These are phyloP conservation scores for Hygrophorus pudorinus DNA, from an alignment of 768 basidiomycete genomes.

Conservation along the genomic window DNA sequence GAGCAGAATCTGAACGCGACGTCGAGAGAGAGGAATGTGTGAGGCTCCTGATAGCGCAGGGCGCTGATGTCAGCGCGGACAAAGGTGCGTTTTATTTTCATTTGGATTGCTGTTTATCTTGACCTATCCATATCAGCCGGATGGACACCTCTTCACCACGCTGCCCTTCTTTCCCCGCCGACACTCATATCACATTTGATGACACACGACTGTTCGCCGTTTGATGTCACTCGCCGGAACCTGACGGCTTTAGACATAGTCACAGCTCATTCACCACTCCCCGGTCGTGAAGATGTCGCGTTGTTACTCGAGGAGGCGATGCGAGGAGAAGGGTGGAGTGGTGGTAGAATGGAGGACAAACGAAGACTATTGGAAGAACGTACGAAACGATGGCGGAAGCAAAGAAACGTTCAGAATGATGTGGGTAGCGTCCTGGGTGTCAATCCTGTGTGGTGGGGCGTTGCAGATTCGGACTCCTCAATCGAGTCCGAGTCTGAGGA, in stretches of 20 bases:
- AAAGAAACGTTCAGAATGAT: conserved; percentile 45
- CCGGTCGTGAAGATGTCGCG: conserved; percentile 78
- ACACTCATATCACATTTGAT: conserved; percentile 88
- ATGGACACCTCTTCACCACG: conserved; percentile 93
- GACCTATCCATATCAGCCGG: conserved; percentile 45
- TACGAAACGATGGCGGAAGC: conserved; percentile 40
- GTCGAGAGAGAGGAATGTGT: conserved; percentile 90
- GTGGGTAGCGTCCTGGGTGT: conserved; percentile 50
- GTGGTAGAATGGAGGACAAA: conserved; percentile 63
- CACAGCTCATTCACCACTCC: conserved; percentile 70
- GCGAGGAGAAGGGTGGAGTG: conserved; percentile 77
- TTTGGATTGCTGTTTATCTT: conserved; percentile 1
- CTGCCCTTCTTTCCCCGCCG: conserved; percentile 79
- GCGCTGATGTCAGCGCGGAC: conserved; percentile 61
- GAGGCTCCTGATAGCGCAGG: conserved; percentile 66
- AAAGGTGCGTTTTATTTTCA: conserved; percentile 37
- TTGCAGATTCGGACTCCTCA: conserved; percentile 22
- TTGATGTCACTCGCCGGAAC: conserved; percentile 64
- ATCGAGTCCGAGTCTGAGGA: conserved; percentile 32
- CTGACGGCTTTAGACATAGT: conserved; percentile 87
- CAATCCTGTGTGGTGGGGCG: conserved; percentile 55
- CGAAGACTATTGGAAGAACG: conserved; percentile 51
- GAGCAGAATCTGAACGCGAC: conserved; percentile 70
- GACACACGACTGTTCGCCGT: conserved; percentile 84
- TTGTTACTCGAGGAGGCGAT: conserved; percentile 84